Conservation (phyloP, 2,329 filamentous ascomycete genomes). For the Clarireedia monteithiana region DNA sequence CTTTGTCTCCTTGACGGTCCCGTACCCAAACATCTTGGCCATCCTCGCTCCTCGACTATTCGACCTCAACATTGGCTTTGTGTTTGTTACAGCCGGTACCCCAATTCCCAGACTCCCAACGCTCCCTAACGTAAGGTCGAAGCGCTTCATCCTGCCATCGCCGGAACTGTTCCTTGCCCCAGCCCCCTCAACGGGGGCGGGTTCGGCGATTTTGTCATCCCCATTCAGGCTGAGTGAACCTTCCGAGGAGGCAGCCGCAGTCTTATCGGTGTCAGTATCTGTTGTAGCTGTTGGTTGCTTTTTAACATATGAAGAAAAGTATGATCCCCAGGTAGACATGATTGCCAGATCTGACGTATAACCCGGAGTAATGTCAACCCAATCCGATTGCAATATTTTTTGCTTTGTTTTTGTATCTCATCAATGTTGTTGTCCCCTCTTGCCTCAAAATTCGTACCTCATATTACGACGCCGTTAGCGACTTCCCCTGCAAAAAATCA, state of each 20-base stretch:
- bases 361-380: neutral
- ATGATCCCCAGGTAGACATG: slow-evolving; percentile 15
- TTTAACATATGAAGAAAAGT: slow-evolving; percentile 17
- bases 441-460: too few species aligned
- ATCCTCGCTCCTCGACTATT: slow-evolving; percentile 15
- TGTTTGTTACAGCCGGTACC: neutral
- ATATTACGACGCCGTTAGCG: too few species aligned
- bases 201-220: neutral
- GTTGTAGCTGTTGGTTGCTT: slow-evolving; percentile 7
- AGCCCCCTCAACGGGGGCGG: neutral
- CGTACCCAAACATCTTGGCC: slow-evolving; percentile 19
- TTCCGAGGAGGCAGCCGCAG: neutral
- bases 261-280: neutral
- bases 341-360: slow-evolving; percentile 8
- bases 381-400: neutral
- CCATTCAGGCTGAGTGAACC: neutral
- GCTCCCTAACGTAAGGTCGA: slow-evolving; percentile 1
- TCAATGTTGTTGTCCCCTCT: too few species aligned
- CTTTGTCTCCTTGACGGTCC: slow-evolving; percentile 3
- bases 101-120: slow-evolving; percentile 5
- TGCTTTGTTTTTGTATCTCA: neutral
- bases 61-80: slow-evolving; percentile 5
- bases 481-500: neutral
- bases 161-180: neutral
- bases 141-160: neutral